Evolutionary conservation across 2,329 filamentous ascomycete genomes (phyloP).

Genomic region (Trichoderma endophyticum): DNA sequence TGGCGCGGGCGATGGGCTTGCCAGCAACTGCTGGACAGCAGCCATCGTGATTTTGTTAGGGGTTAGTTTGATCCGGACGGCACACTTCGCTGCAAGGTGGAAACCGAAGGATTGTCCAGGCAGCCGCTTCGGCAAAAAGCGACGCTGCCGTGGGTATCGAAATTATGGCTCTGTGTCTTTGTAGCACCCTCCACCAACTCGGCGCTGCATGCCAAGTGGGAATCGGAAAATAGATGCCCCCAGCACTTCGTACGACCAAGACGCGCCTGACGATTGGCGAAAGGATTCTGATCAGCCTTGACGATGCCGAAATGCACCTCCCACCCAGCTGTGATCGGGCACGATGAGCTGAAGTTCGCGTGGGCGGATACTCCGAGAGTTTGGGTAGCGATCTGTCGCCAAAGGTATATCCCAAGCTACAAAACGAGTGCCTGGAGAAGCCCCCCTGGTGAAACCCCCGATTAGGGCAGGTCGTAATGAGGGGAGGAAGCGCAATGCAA

Average conservation of each 20-base stretch:
- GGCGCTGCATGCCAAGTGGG: conserved; percentile 8
- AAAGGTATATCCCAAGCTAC: neutral
- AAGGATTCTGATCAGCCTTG: neutral
- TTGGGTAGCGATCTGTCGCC: neutral
- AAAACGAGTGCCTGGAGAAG: neutral
- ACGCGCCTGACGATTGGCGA: neutral
- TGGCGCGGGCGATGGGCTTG: conserved; percentile 33
- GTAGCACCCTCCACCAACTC: neutral
- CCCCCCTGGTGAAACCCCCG: conserved; percentile 1
- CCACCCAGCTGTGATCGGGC: neutral
- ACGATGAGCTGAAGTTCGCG: neutral
- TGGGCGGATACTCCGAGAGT: neutral
- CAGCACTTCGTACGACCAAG: neutral
- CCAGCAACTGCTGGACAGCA: conserved; percentile 38
- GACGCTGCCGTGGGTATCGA: neutral
- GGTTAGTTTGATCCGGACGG: neutral
- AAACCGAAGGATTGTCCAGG: neutral
- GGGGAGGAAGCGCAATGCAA: neutral
- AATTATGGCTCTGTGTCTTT: conserved; percentile 1
- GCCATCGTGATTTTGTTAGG: conserved; percentile 30
- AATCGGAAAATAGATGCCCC: neutral
- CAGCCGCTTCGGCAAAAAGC: neutral
- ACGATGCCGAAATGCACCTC: neutral
- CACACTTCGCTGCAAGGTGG: neutral
- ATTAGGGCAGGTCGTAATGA: conserved; percentile 14